Evolutionary conservation across 805 yeast genomes (phyloP).

Genomic region (Candida incommunis): DNA sequence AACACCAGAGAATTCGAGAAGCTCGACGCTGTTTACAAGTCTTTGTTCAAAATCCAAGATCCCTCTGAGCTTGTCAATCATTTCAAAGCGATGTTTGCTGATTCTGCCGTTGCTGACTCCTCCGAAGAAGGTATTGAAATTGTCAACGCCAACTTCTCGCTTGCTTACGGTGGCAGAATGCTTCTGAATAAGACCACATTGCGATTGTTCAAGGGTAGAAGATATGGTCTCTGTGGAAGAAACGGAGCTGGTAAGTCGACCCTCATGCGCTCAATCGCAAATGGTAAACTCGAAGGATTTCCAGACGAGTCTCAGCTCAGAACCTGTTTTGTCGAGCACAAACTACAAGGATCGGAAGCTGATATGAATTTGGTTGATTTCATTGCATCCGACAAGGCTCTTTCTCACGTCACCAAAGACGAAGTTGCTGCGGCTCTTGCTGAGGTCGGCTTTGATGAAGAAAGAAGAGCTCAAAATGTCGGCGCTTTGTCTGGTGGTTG

Average conservation of each 20-base stretch:
- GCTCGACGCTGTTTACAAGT: conserved; percentile 26
- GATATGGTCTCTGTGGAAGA: conserved; percentile 96
- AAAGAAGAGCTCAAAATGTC: conserved; percentile 77
- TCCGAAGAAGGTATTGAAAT: conserved; percentile 77
- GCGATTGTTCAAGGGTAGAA: conserved; percentile 81
- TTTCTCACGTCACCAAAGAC: conserved; percentile 43
- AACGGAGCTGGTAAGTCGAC: conserved; percentile 99
- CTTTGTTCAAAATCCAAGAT: conserved; percentile 30
- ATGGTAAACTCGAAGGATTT: conserved; percentile 95
- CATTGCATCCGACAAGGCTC: conserved; percentile 80
- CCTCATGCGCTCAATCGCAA: conserved; percentile 89
- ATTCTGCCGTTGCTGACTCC: conserved; percentile 36
- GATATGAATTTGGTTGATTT: conserved; percentile 78
- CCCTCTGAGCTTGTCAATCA: conserved; percentile 19
- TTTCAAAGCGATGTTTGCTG: conserved; percentile 23
- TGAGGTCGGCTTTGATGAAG: conserved; percentile 84
- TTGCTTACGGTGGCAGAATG: conserved; percentile 97
- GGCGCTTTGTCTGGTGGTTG: conserved; percentile 97
- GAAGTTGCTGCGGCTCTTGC: conserved; percentile 66
- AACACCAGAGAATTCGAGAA: conserved; percentile 25
- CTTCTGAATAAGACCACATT: conserved; percentile 82
- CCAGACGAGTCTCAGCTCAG: conserved; percentile 76
- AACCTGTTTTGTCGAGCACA: conserved; percentile 96
- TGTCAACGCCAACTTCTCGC: conserved; percentile 86
- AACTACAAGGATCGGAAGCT: conserved; percentile 87